phyloP scores from a whole-genome alignment of 345 rosid genomes.

The Pistacia atlantica region DNA sequence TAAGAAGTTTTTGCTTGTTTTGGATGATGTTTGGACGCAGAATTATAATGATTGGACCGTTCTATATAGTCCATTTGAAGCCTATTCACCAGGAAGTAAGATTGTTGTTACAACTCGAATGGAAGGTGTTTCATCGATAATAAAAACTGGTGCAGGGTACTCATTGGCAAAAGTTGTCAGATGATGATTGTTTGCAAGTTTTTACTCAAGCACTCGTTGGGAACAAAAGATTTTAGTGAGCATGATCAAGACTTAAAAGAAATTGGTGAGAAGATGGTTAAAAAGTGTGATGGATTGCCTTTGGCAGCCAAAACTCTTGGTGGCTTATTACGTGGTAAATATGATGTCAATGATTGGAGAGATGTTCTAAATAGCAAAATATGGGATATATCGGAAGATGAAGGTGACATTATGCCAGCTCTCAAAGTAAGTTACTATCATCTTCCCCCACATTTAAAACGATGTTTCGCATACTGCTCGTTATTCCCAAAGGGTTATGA shows the following conservation, averaged over 20 bases:
- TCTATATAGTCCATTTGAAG: neutral
- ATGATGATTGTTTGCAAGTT: neutral
- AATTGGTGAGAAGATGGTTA: neutral
- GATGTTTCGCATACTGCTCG: slow-evolving; percentile 18
- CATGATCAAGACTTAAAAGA: neutral
- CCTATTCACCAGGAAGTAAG: neutral
- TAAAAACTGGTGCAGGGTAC: fast-evolving
- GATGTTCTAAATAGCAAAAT: neutral
- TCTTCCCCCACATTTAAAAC: neutral
- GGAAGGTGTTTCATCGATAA: neutral
- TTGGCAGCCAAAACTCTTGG: neutral
- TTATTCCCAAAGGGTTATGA: slow-evolving; percentile 7
- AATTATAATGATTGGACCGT: neutral
- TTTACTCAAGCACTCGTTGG: neutral
- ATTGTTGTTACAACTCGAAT: slow-evolving; percentile 8
- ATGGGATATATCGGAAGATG: neutral
- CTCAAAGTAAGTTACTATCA: neutral
- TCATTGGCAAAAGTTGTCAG: neutral
- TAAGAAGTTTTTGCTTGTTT: slow-evolving; percentile 23
- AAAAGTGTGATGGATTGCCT: neutral
- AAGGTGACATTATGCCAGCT: neutral
- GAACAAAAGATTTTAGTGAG: neutral
- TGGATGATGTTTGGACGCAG: slow-evolving; percentile 30
- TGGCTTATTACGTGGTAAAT: neutral
- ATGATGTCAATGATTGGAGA: too few species aligned